Evolutionary conservation across 208 protist genomes (phyloP), one percentile per base, ranked within the genome.

Genomic region (Lotmaria passim): DNA sequence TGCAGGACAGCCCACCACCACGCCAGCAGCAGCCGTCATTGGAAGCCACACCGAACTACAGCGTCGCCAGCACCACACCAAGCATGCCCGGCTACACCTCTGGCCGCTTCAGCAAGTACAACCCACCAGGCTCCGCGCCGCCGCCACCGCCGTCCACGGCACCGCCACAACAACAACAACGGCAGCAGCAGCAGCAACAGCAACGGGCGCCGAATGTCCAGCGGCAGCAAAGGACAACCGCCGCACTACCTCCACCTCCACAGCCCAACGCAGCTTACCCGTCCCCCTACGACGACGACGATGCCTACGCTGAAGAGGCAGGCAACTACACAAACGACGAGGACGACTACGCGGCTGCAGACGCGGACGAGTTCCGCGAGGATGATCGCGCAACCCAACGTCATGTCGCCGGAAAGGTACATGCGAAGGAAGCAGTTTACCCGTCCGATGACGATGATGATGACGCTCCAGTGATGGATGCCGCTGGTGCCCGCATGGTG

Each of bases 51-150:
- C 34, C 60, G 17, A 34, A 67, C 11, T 3, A 55, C 47, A 67
- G 60, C 34, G 26, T 36, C 1, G 14, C 28, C 14, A 75, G 28
- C 58, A 64, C 59, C 38, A 39, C 31, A 7, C n/a, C 8, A 23
- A 53, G 47, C n/a, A 55, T 56, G 39, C 43, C 41, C n/a, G 52
- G 60, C 15, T 47, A 68, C 69, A 75, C 52, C 14, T 63, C 69
- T 21, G 69, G 33, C 19, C 59, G 69, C 33, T 68, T 62, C 44
- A 56, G 69, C 52, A 63, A 63, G 69, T 63, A 62, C 60, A 68
- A 61, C 19, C 17, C 17, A 2, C 38, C 51, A 14, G 52, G 44
- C 4, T 39, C 26, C 3, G 19, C 33, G 8, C 51, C 28, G 28
- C 44, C 65, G 14, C 64, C 47, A 2, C 48, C 36, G 21, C 8